A percentile compares a stretch with the other conserved stretches of the same genome.
Conservation (phyloP, 2,329 filamentous ascomycete species). For the Zymoseptoria tritici region DNA sequence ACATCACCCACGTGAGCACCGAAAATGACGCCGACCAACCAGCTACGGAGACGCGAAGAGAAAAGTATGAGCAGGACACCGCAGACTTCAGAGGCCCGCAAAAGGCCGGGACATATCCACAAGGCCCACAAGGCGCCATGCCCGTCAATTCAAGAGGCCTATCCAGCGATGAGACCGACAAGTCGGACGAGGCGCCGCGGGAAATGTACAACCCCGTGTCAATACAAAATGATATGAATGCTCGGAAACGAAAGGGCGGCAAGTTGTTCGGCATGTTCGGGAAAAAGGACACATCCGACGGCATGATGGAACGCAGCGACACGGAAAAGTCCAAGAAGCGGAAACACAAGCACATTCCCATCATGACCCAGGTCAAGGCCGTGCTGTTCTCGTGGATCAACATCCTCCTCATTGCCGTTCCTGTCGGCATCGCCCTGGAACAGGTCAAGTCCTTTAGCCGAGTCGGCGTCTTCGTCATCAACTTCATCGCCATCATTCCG, state of each 20-base stretch:
- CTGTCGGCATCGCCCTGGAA: slow-evolving; percentile 66
- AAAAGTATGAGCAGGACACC: slow-evolving; percentile 3
- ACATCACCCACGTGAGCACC: slow-evolving; percentile 7
- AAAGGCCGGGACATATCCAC: slow-evolving; percentile 20
- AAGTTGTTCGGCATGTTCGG: slow-evolving; percentile 18
- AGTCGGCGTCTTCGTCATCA: slow-evolving; percentile 66
- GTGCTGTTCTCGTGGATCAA: slow-evolving; percentile 86
- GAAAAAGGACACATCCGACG: slow-evolving; percentile 13
- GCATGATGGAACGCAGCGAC: slow-evolving; percentile 11
- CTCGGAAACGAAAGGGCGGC: slow-evolving; percentile 15
- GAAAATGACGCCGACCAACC: slow-evolving; percentile 17
- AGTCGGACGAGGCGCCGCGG: slow-evolving; percentile 2
- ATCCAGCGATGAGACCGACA: slow-evolving; percentile 2
- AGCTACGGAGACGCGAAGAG: slow-evolving; percentile 8
- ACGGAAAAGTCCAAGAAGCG: slow-evolving; percentile 19
- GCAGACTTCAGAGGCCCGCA: slow-evolving; percentile 7
- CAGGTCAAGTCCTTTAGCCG: slow-evolving; percentile 48
- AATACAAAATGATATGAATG: slow-evolving; percentile 6
- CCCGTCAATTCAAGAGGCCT: slow-evolving; percentile 11
- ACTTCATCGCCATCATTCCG: slow-evolving; percentile 89
- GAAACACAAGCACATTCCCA: slow-evolving; percentile 21
- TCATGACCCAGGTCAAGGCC: slow-evolving; percentile 54
- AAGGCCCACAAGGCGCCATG: slow-evolving; percentile 3
- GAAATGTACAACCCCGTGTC: not conserved
- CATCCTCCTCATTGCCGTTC: slow-evolving; percentile 67